These are phyloP conservation scores for Solanum appendiculatum DNA, from an alignment of 257 asterid species.

Conservation along the genomic window DNA sequence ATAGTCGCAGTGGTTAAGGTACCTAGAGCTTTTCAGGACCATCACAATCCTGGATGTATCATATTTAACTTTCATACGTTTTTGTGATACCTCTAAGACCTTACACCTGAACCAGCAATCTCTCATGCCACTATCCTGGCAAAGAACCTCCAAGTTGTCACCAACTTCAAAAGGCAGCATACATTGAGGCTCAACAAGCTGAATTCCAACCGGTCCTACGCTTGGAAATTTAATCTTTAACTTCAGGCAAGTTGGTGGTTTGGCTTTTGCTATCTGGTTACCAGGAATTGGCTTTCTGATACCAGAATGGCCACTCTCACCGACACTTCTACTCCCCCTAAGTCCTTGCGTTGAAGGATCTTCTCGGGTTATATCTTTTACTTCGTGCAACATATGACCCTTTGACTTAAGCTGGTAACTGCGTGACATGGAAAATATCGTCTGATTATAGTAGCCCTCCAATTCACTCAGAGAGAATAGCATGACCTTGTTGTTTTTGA, in stretches of 20 bases:
- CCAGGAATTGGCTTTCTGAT: neutral
- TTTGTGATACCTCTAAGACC: constrained; percentile 19
- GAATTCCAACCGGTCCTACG: neutral
- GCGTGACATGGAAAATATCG: constrained; percentile 3
- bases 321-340: constrained; percentile 4
- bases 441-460: constrained; percentile 42
- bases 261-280: constrained; percentile 3
- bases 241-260: constrained; percentile 9
- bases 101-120: constrained; percentile 69
- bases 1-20: neutral
- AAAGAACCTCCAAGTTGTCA: constrained; percentile 38
- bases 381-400: neutral
- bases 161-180: neutral
- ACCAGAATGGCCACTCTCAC: neutral
- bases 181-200: constrained; percentile 2
- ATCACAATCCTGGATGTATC: constrained; percentile 16
- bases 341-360: neutral
- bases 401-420: neutral
- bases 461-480: neutral
- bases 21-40: constrained; percentile 43
- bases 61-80: constrained; percentile 33
- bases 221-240: constrained; percentile 13
- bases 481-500: constrained; percentile 4
- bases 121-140: constrained; percentile 42
- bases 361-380: neutral